Evolutionary conservation across 192 early-diverging fungal species (phyloP), one percentile per base, ranked within the genome.

Genomic region (Podila clonocystis): DNA sequence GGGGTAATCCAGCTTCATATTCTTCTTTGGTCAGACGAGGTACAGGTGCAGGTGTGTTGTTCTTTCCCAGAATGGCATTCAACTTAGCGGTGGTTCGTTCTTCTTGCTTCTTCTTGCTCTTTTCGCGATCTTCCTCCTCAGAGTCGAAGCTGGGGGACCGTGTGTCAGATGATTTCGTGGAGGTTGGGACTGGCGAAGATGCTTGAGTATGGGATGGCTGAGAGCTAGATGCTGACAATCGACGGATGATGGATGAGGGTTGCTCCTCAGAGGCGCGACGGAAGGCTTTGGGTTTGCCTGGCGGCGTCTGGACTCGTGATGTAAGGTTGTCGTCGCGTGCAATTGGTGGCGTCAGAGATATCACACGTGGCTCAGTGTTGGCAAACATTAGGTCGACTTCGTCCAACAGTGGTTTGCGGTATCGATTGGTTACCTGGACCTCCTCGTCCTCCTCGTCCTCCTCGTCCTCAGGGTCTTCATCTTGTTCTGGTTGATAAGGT

Each of bases 321-420:
- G 48, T 45, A 59, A 45, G 50, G 30, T 73, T 30, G 29, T 79
- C 68, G 55, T 82, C 83, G 29, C 85, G 85, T 58, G 87, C 87
- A 58, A 86, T 84, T 13, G 82, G 60, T 5, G 87, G 87, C 5
- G 87, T 88, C 0, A 88, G 58, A 5, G 87, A 86, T 31, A 88
- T 85, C 17, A 85, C 84, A 13, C 85, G 85, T 5, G 85, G 83
- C 61, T 87, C 86, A 1, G 62, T 28, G 22, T 63, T 69, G 31
- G 62, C 22, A 41, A 72, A 33, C 11, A 80, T 58, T 28, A 80
- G 62, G 28, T 80, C 77, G 41, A 68, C 69, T 50, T 79, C 77
- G 28, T 80, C 77, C 4, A 80, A 45, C 12, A 80, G 62, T 20
- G 77, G 77, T 26, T 73, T 80, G 36, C 71, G 55, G 41, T 69